Conservation (phyloP, 2,329 filamentous ascomycete species). For the Elsinoe arachidis region DNA sequence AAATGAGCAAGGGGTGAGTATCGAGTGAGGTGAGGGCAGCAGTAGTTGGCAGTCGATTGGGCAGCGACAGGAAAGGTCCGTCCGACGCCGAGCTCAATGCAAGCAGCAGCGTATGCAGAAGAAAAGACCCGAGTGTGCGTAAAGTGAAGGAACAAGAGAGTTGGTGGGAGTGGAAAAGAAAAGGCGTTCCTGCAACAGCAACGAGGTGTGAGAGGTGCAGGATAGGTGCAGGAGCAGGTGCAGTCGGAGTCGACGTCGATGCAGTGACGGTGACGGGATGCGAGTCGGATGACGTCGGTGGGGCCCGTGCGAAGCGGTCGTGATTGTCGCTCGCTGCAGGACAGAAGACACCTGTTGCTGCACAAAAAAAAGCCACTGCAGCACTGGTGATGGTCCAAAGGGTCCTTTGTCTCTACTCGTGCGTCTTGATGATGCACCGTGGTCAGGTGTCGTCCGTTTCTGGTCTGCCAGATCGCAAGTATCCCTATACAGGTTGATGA, state of each 20-base stretch:
- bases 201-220: neutral
- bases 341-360: neutral
- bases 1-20: neutral
- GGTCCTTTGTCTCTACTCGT: constrained; percentile 8
- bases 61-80: constrained; percentile 4
- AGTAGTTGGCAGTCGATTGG: neutral
- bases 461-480: neutral
- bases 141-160: neutral
- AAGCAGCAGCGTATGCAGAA: neutral
- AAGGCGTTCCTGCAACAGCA: neutral
- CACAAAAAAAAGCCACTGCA: neutral
- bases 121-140: neutral
- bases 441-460: neutral
- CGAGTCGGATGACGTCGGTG: constrained; percentile 11
- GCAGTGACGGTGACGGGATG: neutral
- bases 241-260: too few relatives aligned
- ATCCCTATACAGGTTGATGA: neutral
- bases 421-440: neutral
- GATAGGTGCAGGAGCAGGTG: too few relatives aligned
- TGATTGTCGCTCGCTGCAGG: too few relatives aligned
- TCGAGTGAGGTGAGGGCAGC: constrained; percentile 3
- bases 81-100: constrained; percentile 4
- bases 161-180: neutral
- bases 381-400: neutral
- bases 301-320: neutral